Conservation (phyloP, 768 basidiomycete species). For the Exidia glandulosa region DNA sequence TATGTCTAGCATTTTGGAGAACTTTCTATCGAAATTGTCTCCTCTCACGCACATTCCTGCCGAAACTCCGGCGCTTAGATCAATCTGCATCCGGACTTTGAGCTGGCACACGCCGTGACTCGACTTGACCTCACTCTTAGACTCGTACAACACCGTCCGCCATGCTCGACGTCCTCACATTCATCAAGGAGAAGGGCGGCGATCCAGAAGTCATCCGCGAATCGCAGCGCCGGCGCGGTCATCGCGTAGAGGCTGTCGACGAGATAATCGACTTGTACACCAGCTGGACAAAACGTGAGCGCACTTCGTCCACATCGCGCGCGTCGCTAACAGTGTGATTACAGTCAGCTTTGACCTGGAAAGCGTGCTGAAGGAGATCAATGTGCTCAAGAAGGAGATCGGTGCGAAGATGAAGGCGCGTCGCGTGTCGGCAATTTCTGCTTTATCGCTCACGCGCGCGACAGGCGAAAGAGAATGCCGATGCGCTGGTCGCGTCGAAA, state of each 20-base stretch:
- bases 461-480: slow-evolving; percentile 85
- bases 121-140: neutral
- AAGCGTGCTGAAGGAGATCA: slow-evolving; percentile 67
- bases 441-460: neutral
- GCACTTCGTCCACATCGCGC: neutral
- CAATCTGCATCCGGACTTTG: too few relatives aligned
- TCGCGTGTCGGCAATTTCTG: neutral
- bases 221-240: slow-evolving; percentile 85
- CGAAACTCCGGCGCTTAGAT: too few relatives aligned
- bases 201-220: slow-evolving; percentile 83
- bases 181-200: slow-evolving; percentile 84
- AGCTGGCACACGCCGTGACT: neutral
- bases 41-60: too few relatives aligned
- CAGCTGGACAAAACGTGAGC: slow-evolving; percentile 91
- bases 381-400: slow-evolving; percentile 91
- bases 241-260: slow-evolving; percentile 85
- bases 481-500: slow-evolving; percentile 78
- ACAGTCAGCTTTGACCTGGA: slow-evolving; percentile 84
- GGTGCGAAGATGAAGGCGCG: slow-evolving; percentile 82
- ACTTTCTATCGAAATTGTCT: too few relatives aligned
- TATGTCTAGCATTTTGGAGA: too few relatives aligned
- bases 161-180: slow-evolving; percentile 73
- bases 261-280: slow-evolving; percentile 86
- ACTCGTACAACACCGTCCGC: slow-evolving; percentile 31
- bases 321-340: neutral